Evolutionary conservation across 495 filamentous ascomycete genomes (phyloP).

Genomic region (Xylaria acuta): DNA sequence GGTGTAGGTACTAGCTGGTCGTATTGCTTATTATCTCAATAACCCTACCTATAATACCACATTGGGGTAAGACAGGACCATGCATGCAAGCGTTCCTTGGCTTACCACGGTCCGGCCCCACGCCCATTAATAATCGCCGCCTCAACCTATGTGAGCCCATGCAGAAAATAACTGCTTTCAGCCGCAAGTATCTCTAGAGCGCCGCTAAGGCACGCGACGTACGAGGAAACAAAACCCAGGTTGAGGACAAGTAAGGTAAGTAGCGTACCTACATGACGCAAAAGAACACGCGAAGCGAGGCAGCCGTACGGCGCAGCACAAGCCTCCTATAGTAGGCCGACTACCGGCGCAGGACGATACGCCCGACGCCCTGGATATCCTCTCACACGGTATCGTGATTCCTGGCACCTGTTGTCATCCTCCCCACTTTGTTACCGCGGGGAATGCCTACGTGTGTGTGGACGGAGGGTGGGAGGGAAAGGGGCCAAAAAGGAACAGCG

Average conservation of each 20-base stretch:
- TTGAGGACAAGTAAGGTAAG: no score
- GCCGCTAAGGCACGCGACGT: neutral
- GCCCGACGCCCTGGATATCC: conserved; percentile 5
- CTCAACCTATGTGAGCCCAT: neutral
- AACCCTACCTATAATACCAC: conserved; percentile 26
- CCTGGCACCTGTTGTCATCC: conserved; percentile 4
- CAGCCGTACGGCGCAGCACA: conserved; percentile 16
- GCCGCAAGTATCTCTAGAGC: conserved; percentile 15
- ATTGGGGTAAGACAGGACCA: conserved; percentile 10
- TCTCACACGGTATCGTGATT: neutral
- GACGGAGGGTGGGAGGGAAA: neutral
- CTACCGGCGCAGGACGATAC: conserved; percentile 9
- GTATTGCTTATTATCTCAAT: conserved; percentile 24
- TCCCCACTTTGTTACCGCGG: conserved; percentile 20
- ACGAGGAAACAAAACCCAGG: neutral
- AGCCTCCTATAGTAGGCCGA: neutral
- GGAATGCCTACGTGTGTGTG: conserved; percentile 18
- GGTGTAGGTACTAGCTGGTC: conserved; percentile 1
- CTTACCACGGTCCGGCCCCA: neutral
- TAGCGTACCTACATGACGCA: conserved; percentile 10
- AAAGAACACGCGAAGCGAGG: conserved; percentile 18
- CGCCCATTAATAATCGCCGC: conserved; percentile 7
- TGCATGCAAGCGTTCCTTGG: neutral
- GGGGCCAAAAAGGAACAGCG: conserved; percentile 5
- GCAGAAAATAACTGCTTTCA: conserved; percentile 7